phyloP scores from a whole-genome alignment of 352 stramenopile genomes.

The Pythium folliculosum region DNA sequence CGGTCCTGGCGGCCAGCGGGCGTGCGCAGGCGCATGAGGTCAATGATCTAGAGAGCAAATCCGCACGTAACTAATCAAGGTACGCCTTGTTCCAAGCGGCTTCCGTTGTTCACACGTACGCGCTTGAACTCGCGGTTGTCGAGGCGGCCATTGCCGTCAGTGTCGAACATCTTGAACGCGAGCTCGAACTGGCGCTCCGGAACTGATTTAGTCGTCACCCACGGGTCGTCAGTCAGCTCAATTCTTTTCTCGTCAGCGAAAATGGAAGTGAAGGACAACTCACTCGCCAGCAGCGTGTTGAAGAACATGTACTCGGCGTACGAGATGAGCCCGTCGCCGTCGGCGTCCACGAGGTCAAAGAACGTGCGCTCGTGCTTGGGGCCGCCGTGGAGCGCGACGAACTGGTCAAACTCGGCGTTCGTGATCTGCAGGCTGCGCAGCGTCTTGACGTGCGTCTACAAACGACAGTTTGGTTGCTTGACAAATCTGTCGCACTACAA shows the following conservation, averaged over 20 bases:
- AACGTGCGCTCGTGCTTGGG: slow-evolving; percentile 69
- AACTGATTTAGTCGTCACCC: slow-evolving; percentile 38
- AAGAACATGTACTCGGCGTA: slow-evolving; percentile 92
- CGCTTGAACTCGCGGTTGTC: slow-evolving; percentile 87
- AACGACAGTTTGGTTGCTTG: too few relatives aligned
- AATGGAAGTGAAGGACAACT: background rate
- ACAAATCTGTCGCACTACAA: too few relatives aligned
- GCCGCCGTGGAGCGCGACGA: slow-evolving; percentile 68
- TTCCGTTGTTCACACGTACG: slow-evolving; percentile 29
- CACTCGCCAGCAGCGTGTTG: slow-evolving; percentile 82
- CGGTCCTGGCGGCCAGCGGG: slow-evolving; percentile 80
- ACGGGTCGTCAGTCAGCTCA: background rate
- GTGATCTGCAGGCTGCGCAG: slow-evolving; percentile 76
- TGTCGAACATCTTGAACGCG: slow-evolving; percentile 91
- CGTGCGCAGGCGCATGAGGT: slow-evolving; percentile 78
- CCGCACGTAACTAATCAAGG: background rate
- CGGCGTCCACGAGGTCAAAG: slow-evolving; percentile 83
- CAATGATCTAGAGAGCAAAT: slow-evolving; percentile 63
- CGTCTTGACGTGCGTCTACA: slow-evolving; percentile 75
- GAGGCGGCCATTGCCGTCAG: slow-evolving; percentile 75
- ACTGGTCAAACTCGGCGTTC: slow-evolving; percentile 82
- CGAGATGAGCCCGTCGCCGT: slow-evolving; percentile 86
- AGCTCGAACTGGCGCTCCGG: slow-evolving; percentile 84
- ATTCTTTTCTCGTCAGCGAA: too few relatives aligned
- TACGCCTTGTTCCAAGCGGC: background rate